Evolutionary conservation across 2,329 filamentous ascomycete genomes (phyloP).

Genomic region (Elsinoe arachidis): DNA sequence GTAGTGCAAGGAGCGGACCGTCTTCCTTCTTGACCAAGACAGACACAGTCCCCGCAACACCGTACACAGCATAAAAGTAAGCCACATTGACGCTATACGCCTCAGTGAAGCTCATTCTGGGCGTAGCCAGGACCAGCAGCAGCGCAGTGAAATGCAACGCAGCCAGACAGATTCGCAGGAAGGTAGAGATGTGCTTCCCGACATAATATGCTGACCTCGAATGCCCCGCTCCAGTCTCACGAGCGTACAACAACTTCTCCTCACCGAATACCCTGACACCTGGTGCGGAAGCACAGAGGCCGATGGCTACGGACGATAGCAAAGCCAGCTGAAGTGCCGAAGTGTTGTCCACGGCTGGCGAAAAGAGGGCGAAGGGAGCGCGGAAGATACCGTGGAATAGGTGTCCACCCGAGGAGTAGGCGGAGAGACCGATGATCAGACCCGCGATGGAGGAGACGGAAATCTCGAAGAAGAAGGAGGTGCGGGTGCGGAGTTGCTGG

Average conservation of each 20-base stretch:
- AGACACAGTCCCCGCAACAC: constrained; percentile 44
- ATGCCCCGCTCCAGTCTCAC: constrained; percentile 50
- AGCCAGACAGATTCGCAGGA: constrained; percentile 44
- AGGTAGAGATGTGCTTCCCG: constrained; percentile 45
- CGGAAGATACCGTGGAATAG: constrained; percentile 48
- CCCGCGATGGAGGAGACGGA: constrained; percentile 45
- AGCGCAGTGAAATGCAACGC: constrained; percentile 49
- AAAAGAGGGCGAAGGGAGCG: constrained; percentile 43
- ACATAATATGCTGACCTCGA: constrained; percentile 49
- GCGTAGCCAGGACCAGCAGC: constrained; percentile 41
- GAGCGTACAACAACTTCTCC: constrained; percentile 46
- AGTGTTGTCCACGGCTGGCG: constrained; percentile 42
- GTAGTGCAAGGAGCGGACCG: constrained; percentile 47
- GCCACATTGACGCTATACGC: constrained; percentile 45
- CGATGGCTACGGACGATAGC: constrained; percentile 47
- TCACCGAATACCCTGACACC: constrained; percentile 51
- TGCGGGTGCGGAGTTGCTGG: constrained; percentile 48
- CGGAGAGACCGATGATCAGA: constrained; percentile 46
- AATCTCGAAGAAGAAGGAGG: constrained; percentile 48
- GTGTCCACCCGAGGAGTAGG: constrained; percentile 42
- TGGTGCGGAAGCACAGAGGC: constrained; percentile 46
- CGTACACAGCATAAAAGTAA: constrained; percentile 53
- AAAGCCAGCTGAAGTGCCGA: constrained; percentile 47
- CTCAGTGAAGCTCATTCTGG: constrained; percentile 41
- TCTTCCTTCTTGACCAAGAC: constrained; percentile 50